Evolutionary conservation across 495 filamentous ascomycete genomes (phyloP), one percentile per base, ranked within the genome.

Genomic region (Neurospora sp.): DNA sequence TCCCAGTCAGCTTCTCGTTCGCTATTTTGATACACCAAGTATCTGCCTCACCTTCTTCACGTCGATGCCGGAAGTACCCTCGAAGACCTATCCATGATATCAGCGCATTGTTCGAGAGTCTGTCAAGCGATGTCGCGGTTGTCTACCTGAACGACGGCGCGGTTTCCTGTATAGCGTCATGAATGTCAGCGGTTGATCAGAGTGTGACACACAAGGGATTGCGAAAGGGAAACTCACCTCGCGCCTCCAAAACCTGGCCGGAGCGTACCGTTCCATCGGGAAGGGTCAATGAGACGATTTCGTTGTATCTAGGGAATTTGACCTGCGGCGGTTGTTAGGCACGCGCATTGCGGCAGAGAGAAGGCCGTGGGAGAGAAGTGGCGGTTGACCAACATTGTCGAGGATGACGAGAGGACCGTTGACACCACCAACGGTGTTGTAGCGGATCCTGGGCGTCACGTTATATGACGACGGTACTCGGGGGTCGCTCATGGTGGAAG

Each of bases 361-460:
- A 41, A 10, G 8, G 35, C 6, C 0, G 39, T 31, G 6, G 7
- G 39, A 53, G 35, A n/a, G 20, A 70, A 40, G 35, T 61, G 37
- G 69, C n/a, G 38, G 42, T 59, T n/a, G 70, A 42, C 87, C 79
- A 80, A 97, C 94, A 87, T 96, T 94, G 79, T 98, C 96, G 69
- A 99, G 87, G 81, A 99, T 93, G 77, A 99, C 96, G 83, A 98
- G 88, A 71, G 96, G 96, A 68, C 96, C 96, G 84, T 98, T 99
- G 82, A 98, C 92, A 83, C 94, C 96, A 82, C 93, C 92, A 81
- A 99, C 94, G 74, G 96, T 99, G 86, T 99, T 99, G 87, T 99
- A 99, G 73, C 92, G 88, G 80, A 97, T 88, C 82, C 94, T 89
- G 77, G 94, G 94, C 81, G 91, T 88, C 80, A 97, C 87, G 77